These are phyloP conservation scores for Endoconidiophora laricicola DNA, from an alignment of 2,329 filamentous ascomycete genomes.

Conservation along the genomic window DNA sequence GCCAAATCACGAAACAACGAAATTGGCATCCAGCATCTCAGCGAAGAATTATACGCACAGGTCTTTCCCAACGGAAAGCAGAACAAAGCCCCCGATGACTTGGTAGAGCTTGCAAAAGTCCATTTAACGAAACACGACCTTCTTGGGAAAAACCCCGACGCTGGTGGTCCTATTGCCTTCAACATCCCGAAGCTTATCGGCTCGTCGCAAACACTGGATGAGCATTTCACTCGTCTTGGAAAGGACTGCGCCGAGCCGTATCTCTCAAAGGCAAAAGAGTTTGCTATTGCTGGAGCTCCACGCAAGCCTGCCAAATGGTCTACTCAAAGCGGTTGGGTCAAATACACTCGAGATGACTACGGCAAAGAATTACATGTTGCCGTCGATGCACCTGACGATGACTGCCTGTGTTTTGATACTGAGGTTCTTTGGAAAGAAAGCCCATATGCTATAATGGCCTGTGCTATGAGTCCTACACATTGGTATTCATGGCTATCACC, in stretches of 20 bases:
- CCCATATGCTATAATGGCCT: constrained; percentile 91
- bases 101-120: constrained; percentile 65
- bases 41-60: constrained; percentile 64
- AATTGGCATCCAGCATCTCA: constrained; percentile 88
- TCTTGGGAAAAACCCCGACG: constrained; percentile 77
- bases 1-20: constrained; percentile 66
- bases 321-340: constrained; percentile 77
- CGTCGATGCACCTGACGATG: constrained; percentile 62
- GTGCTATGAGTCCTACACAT: constrained; percentile 69
- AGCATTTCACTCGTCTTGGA: constrained; percentile 84
- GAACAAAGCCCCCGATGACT: constrained; percentile 40
- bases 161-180: constrained; percentile 60
- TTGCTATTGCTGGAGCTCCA: constrained; percentile 45
- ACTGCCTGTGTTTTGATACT: constrained; percentile 81
- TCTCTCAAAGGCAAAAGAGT: constrained; percentile 55
- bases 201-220: constrained; percentile 50
- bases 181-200: constrained; percentile 70
- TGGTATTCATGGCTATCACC: constrained; percentile 98
- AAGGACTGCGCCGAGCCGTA: constrained; percentile 78
- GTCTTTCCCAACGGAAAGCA: constrained; percentile 49
- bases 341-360: constrained; percentile 61
- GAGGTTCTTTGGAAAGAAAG: constrained; percentile 94
- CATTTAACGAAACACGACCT: constrained; percentile 77
- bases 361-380: constrained; percentile 32
- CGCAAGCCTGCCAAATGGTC: constrained; percentile 55